Evolutionary conservation across 805 yeast species (phyloP), one percentile per base, ranked within the genome.

Genomic region (Saturnispora mendoncae): DNA sequence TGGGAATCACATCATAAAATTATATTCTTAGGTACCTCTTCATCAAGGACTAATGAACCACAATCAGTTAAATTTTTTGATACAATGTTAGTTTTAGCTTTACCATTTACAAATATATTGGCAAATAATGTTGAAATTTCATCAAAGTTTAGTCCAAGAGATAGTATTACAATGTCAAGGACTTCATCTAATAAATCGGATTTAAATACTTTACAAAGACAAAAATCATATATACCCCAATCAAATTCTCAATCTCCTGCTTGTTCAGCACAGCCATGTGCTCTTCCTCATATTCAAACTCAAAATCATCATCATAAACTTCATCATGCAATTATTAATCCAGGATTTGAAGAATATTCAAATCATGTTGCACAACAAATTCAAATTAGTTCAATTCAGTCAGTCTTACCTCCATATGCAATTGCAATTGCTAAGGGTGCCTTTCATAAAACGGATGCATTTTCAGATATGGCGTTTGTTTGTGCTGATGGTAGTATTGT

Each of bases 1-100:
- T 83, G 94, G 94, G 71, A 71, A 25, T 79, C 88, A 1, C 94
- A 83, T 57, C 90, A 83, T 53, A 78, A 76, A 54, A 76, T 80
- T 1, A 61, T 80, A 1, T 57, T 80, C 23, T 51, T 83, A 27
- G 92, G 92, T 1, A 33, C 46, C 8, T 69, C 68, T 48, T 51
- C 55, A 25, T 60, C 66, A n/a, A 66, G 74, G 3, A 58, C 69
- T 1, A 55, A 55, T 31, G 67, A 76, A 3, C 62, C 72, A 3
- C 68, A 75, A 39, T 62, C 71, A 40, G 62, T 70, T 13, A 61
- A 76, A 36, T 72, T 59, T 49, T 75, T 73, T 54, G 66, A 72
- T 13, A 52, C 62, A 25, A 61, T 70, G 58, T 57, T 73, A 10
- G 62, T 74, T 4, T 72, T 75, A 3, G 66, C 74, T 29, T 61